phyloP scores from a whole-genome alignment of 192 early-diverging fungal species.

The Coemansia sp. region DNA sequence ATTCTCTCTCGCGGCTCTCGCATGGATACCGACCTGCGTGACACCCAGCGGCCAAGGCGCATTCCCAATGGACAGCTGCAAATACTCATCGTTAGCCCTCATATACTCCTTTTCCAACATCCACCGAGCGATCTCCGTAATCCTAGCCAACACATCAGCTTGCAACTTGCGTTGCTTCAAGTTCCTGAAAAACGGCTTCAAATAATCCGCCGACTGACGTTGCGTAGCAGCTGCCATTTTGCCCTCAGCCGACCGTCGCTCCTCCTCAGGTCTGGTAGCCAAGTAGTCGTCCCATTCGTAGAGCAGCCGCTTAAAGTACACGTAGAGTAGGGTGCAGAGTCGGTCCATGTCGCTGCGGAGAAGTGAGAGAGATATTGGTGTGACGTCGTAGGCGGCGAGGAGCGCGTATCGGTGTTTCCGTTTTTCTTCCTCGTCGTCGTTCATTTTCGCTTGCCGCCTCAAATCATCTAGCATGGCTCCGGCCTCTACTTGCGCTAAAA shows the following conservation, averaged over 20 bases:
- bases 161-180: conserved; percentile 74
- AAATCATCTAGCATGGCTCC: conserved; percentile 76
- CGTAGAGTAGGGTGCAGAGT: conserved; percentile 69
- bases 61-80: conserved; percentile 94
- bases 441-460: conserved; percentile 58
- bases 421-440: conserved; percentile 42
- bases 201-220: conserved; percentile 81
- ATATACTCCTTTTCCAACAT: conserved; percentile 88
- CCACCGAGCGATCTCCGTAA: conserved; percentile 85
- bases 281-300: conserved; percentile 86
- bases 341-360: conserved; percentile 78
- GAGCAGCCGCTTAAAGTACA: conserved; percentile 82
- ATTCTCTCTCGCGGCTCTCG: conserved; percentile 94
- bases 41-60: conserved; percentile 98
- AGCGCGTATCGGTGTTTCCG: conserved; percentile 49
- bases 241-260: conserved; percentile 76
- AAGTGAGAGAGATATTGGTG: conserved; percentile 67
- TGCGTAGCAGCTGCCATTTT: conserved; percentile 80
- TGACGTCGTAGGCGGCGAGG: conserved; percentile 63
- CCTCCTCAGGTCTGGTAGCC: conserved; percentile 73
- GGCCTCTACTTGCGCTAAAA: conserved; percentile 79
- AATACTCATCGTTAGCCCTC: conserved; percentile 89
- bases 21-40: conserved; percentile 97
- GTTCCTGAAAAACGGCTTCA: conserved; percentile 88
- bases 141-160: conserved; percentile 83